Percentiles rank a stretch among this genome's conserved stretches.
These are phyloP conservation scores for Phytopythium vexans DNA, from an alignment of 352 stramenopile species.

Conservation along the genomic window DNA sequence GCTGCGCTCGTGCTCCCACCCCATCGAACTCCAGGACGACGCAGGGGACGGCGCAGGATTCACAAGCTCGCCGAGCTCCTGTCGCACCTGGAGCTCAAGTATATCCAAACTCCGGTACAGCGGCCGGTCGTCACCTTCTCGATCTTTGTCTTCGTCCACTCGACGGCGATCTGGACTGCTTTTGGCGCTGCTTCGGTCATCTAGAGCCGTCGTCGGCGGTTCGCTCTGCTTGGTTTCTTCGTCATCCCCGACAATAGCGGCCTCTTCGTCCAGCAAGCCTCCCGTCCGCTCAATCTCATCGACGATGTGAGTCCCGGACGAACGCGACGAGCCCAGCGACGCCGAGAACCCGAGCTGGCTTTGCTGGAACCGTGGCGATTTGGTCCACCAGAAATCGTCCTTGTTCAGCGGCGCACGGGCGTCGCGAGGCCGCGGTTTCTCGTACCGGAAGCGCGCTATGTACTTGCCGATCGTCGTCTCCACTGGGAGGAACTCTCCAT, in stretches of 20 bases:
- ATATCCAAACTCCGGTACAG: constrained; percentile 9
- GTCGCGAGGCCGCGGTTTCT: constrained; percentile 46
- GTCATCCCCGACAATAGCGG: background rate
- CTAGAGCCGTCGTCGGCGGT: too few species aligned
- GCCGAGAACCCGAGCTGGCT: constrained; percentile 7
- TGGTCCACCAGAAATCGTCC: constrained; percentile 63
- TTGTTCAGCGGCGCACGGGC: constrained; percentile 14
- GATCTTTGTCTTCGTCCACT: background rate
- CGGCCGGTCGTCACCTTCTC: background rate
- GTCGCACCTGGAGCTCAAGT: constrained; percentile 21
- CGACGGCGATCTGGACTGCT: too few species aligned
- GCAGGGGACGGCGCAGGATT: background rate
- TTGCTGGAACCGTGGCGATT: constrained; percentile 21
- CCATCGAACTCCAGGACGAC: constrained; percentile 3
- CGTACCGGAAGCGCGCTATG: constrained; percentile 63
- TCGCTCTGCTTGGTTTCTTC: constrained; percentile 4
- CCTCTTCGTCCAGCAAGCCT: too few species aligned
- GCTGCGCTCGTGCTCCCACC: background rate
- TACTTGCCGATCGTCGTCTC: constrained; percentile 60
- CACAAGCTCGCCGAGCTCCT: background rate
- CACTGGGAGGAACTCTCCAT: too few species aligned
- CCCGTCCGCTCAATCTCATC: too few species aligned
- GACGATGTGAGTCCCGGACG: background rate
- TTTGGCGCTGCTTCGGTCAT: too few species aligned
- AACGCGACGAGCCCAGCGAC: constrained; percentile 22